Conservation (phyloP, 108 stramenopile genomes). For the Cyclostephanos tholiformis region DNA sequence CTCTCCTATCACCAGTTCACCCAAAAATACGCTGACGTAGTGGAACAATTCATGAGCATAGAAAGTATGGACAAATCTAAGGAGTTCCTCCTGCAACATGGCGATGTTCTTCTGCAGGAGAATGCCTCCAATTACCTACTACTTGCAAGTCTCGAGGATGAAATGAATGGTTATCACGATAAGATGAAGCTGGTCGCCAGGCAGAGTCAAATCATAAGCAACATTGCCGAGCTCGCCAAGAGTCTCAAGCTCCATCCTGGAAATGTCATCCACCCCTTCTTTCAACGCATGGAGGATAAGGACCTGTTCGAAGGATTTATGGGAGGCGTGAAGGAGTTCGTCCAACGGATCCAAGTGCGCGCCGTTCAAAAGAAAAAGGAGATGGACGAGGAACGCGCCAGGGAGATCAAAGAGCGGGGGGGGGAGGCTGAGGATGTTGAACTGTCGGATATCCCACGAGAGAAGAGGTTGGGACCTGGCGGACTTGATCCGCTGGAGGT, state of each 20-base stretch:
- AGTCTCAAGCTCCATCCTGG: conserved; percentile 90
- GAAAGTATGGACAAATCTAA: conserved; percentile 80
- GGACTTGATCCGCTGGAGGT: conserved; percentile 98
- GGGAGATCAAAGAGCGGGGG: conserved; percentile 42
- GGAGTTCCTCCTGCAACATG: conserved; percentile 87
- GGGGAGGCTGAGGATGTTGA: conserved; percentile 71
- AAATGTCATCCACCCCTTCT: conserved; percentile 97
- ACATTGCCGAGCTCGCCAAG: conserved; percentile 96
- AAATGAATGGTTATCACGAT: conserved; percentile 98
- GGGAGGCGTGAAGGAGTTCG: conserved; percentile 81
- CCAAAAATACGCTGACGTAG: conserved; percentile 84
- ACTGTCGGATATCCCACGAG: conserved; percentile 68
- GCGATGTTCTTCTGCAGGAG: conserved; percentile 92
- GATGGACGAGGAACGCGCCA: conserved; percentile 79
- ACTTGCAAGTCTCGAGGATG: conserved; percentile 95
- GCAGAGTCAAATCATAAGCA: conserved; percentile 91
- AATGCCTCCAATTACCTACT: conserved; percentile 95
- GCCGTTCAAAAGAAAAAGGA: conserved; percentile 93
- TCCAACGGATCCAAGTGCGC: conserved; percentile 84
- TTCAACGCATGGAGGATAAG: conserved; percentile 81
- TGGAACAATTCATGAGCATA: conserved; percentile 90
- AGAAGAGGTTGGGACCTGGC: conserved; percentile 92
- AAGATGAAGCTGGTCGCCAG: conserved; percentile 95
- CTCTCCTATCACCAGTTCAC: conserved; percentile 93
- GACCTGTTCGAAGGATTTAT: conserved; percentile 81